These are phyloP conservation scores for Leccinum subfulvum DNA, from an alignment of 1,284 basidiomycete species.

Conservation along the genomic window DNA sequence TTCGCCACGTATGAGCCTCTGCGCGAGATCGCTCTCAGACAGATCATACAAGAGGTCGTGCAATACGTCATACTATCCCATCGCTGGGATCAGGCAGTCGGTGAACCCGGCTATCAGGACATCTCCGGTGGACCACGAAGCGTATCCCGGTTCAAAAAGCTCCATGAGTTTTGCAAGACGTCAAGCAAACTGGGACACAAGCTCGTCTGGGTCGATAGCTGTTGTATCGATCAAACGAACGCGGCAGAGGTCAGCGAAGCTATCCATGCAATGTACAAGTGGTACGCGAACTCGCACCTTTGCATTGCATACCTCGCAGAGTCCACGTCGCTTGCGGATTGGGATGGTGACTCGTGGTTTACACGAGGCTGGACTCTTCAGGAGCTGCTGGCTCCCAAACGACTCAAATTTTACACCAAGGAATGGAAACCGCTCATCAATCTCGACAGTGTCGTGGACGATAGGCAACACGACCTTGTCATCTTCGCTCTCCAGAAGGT, in stretches of 20 bases:
- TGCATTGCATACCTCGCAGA: slow-evolving; percentile 18
- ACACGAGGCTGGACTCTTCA: slow-evolving; percentile 14
- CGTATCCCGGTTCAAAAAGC: slow-evolving; percentile 9
- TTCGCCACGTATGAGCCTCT: slow-evolving; percentile 2
- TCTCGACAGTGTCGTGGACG: background rate
- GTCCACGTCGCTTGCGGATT: background rate
- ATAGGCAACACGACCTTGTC: background rate
- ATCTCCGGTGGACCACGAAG: background rate
- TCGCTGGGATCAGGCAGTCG: slow-evolving; percentile 8
- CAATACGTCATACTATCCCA: slow-evolving; percentile 16
- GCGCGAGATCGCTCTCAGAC: background rate
- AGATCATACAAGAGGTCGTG: slow-evolving; percentile 14
- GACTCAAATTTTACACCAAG: slow-evolving; percentile 17
- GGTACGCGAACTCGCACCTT: slow-evolving; percentile 14
- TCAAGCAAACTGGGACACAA: slow-evolving; percentile 9
- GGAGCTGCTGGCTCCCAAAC: slow-evolving; percentile 15
- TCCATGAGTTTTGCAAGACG: slow-evolving; percentile 15
- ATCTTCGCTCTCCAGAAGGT: background rate
- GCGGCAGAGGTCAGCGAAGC: slow-evolving; percentile 17
- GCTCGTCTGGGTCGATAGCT: slow-evolving; percentile 21
- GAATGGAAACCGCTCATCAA: slow-evolving; percentile 9
- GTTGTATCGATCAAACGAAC: slow-evolving; percentile 16
- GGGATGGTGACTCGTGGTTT: slow-evolving; percentile 17
- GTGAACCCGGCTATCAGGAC: slow-evolving; percentile 11
- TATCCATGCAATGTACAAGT: slow-evolving; percentile 21